Conservation (phyloP, 176 grass and related monocot genomes). For the Zoysia pacifica region DNA sequence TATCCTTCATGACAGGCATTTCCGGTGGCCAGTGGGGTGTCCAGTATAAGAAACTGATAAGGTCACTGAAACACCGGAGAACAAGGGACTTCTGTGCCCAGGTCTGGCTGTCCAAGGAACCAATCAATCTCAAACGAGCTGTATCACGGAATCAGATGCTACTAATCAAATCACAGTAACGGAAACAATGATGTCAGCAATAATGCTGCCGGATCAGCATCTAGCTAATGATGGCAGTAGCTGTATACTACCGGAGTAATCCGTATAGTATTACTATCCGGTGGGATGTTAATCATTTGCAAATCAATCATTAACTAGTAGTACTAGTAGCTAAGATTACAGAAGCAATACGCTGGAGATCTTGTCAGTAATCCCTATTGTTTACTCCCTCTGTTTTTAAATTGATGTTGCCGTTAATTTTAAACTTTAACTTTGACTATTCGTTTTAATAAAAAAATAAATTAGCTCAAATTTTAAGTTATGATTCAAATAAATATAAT, state of each 20-base stretch:
- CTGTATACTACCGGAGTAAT: background rate
- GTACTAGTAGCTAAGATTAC: conserved; percentile 32
- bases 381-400: background rate
- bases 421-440: too few species aligned
- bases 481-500: too few species aligned
- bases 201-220: conserved; percentile 37
- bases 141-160: conserved; percentile 26
- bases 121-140: background rate
- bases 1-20: too few species aligned
- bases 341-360: conserved; percentile 40
- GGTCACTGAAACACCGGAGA: background rate
- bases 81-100: background rate
- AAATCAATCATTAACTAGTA: conserved; percentile 17
- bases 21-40: background rate
- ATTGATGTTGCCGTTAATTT: too few species aligned
- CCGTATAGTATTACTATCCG: conserved; percentile 12
- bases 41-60: background rate
- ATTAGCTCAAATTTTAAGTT: too few species aligned
- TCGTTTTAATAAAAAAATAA: too few species aligned
- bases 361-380: conserved; percentile 23
- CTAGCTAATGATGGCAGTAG: conserved; percentile 47
- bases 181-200: conserved; percentile 19
- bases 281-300: conserved; percentile 38
- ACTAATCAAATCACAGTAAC: conserved; percentile 17
- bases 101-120: conserved; percentile 21